phyloP scores from a whole-genome alignment of 805 yeast species.

The Spathaspora hagerdaliae region DNA sequence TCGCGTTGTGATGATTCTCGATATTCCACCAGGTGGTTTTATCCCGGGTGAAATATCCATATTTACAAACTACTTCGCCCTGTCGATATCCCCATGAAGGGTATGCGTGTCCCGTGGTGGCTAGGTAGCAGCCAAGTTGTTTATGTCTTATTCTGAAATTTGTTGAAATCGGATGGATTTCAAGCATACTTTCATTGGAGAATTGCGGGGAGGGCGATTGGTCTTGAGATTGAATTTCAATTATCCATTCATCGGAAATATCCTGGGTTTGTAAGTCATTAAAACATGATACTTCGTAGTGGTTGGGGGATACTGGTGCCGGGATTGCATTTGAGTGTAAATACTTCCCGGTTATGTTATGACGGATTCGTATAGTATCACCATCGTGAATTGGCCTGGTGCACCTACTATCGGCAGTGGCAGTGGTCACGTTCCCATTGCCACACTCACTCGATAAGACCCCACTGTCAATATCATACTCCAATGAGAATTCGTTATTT shows the following conservation, averaged over 20 bases:
- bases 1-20: conserved; percentile 60
- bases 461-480: conserved; percentile 36
- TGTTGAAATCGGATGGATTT: conserved; percentile 73
- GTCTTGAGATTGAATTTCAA: conserved; percentile 72
- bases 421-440: conserved; percentile 7
- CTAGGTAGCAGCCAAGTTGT: conserved; percentile 67
- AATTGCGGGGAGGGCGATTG: conserved; percentile 36
- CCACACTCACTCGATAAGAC: conserved; percentile 32
- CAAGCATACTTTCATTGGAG: conserved; percentile 42
- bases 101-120: conserved; percentile 63
- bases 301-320: conserved; percentile 65
- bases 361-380: conserved; percentile 66
- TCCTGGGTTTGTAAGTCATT: conserved; percentile 74
- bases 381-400: conserved; percentile 48
- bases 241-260: conserved; percentile 81
- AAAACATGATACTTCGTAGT: conserved; percentile 85
- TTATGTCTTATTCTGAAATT: conserved; percentile 65
- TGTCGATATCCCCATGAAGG: conserved; percentile 88
- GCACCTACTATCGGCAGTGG: not conserved
- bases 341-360: conserved; percentile 65
- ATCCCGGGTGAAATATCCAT: conserved; percentile 48
- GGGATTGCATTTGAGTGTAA: conserved; percentile 78
- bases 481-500: conserved; percentile 79
- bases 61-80: conserved; percentile 72
- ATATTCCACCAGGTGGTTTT: conserved; percentile 78